Evolutionary conservation across 225 moss, liverwort and hornwort genomes (phyloP).

Genomic region (Takakia lepidozioides): DNA sequence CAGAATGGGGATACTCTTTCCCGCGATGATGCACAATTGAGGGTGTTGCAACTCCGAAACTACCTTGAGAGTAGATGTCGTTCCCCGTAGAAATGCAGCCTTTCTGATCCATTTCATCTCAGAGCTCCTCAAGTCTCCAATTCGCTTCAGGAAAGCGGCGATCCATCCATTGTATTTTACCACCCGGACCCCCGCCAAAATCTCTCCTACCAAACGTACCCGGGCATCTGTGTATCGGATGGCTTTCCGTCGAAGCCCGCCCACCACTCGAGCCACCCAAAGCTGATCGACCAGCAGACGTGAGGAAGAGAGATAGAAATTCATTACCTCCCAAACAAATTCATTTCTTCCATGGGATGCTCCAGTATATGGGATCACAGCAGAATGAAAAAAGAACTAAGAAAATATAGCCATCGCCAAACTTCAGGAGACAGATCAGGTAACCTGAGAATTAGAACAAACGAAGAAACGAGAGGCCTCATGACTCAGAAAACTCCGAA

Average conservation of each 20-base stretch:
- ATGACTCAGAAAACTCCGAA: too few relatives aligned
- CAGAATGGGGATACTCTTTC: too few relatives aligned
- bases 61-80: constrained; percentile 50
- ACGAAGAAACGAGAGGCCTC: too few relatives aligned
- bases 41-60: too few relatives aligned
- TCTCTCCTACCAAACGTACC: constrained; percentile 61
- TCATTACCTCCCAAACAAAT: too few relatives aligned
- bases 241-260: constrained; percentile 41
- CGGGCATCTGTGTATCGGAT: constrained; percentile 70
- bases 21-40: too few relatives aligned
- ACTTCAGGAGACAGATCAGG: too few relatives aligned
- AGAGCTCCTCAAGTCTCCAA: constrained; percentile 37
- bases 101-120: constrained; percentile 69
- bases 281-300: constrained; percentile 24
- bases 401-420: too few relatives aligned
- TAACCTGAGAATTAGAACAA: too few relatives aligned
- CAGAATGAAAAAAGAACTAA: too few relatives aligned
- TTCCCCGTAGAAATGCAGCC: constrained; percentile 46
- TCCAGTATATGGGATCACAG: too few relatives aligned
- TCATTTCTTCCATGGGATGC: too few relatives aligned
- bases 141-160: constrained; percentile 65
- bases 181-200: constrained; percentile 76
- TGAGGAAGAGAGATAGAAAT: constrained; percentile 18
- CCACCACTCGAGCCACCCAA: constrained; percentile 40
- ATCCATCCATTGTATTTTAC: constrained; percentile 98